Evolutionary conservation across 2,329 filamentous ascomycete species (phyloP).

Genomic region (Coccinonectria pachysandricola): DNA sequence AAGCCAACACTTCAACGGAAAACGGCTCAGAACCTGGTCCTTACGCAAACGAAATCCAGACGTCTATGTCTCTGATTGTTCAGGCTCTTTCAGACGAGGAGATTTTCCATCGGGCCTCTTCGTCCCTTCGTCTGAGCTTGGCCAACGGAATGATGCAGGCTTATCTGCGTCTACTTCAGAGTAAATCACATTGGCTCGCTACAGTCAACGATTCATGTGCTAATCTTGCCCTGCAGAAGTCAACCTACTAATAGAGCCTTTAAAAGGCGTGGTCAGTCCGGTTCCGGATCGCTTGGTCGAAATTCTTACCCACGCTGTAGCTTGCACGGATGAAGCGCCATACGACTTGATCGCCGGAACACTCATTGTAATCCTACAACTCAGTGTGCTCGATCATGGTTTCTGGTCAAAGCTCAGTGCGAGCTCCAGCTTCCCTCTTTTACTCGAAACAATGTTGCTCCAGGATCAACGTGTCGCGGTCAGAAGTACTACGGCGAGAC

Average conservation of each 20-base stretch:
- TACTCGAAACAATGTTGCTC: constrained; percentile 18
- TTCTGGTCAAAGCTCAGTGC: constrained; percentile 21
- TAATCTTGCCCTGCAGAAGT: too few relatives aligned
- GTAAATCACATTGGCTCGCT: too few relatives aligned
- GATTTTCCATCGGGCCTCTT: constrained; percentile 31
- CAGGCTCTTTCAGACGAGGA: constrained; percentile 49
- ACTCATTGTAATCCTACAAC: constrained; percentile 18
- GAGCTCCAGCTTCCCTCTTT: constrained; percentile 12
- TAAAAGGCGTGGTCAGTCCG: constrained; percentile 6
- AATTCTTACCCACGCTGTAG: constrained; percentile 18
- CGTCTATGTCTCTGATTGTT: constrained; percentile 44
- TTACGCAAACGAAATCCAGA: constrained; percentile 23
- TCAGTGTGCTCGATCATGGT: constrained; percentile 16
- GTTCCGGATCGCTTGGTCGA: constrained; percentile 14
- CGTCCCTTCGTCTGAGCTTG: constrained; percentile 17
- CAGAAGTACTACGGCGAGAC: constrained; percentile 22
- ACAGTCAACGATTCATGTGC: too few relatives aligned
- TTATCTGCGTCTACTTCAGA: constrained; percentile 19
- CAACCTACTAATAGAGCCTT: constrained; percentile 5
- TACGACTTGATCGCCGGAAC: constrained; percentile 17
- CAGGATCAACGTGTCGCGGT: constrained; percentile 16
- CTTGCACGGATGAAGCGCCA: constrained; percentile 13
- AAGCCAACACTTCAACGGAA: constrained; percentile 24
- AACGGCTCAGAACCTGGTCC: too few relatives aligned
- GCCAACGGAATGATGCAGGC: constrained; percentile 19